Conservation (phyloP, 73 alveolate genomes). For the Effrenium voratum region DNA sequence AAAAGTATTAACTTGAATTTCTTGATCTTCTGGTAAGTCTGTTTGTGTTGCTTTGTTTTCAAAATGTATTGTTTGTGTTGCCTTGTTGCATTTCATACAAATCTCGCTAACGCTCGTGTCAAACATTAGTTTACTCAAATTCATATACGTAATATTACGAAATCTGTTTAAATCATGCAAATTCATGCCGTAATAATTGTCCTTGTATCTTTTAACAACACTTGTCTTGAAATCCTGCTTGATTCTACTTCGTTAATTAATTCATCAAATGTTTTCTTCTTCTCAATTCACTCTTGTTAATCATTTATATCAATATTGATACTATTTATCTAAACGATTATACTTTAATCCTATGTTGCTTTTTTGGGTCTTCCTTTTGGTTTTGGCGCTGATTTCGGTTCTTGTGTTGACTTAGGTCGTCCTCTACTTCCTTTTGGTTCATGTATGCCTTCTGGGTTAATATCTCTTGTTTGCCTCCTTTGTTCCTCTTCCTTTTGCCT, state of each 20-base stretch:
- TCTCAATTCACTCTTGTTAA: background rate
- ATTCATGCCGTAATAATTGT: background rate
- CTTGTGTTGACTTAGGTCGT: background rate
- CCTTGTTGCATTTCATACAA: background rate
- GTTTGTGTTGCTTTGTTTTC: background rate
- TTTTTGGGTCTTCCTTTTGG: background rate
- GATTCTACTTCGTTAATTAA: background rate
- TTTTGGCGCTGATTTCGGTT: background rate
- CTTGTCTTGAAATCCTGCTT: background rate
- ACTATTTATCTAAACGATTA: background rate
- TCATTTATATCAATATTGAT: no score
- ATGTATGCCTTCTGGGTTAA: no score
- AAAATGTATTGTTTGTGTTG: background rate
- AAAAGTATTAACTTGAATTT: background rate
- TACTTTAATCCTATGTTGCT: background rate
- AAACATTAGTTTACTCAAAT: no score
- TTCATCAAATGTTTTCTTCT: background rate
- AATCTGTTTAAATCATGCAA: background rate
- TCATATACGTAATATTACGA: background rate
- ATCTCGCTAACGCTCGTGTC: no score
- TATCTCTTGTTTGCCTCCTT: no score
- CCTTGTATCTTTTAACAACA: background rate
- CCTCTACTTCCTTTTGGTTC: no score
- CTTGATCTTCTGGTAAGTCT: background rate
- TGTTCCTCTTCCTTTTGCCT: no score